Evolutionary conservation across 106 monocot species (phyloP).

Genomic region (Dioscorea dumetorum): DNA sequence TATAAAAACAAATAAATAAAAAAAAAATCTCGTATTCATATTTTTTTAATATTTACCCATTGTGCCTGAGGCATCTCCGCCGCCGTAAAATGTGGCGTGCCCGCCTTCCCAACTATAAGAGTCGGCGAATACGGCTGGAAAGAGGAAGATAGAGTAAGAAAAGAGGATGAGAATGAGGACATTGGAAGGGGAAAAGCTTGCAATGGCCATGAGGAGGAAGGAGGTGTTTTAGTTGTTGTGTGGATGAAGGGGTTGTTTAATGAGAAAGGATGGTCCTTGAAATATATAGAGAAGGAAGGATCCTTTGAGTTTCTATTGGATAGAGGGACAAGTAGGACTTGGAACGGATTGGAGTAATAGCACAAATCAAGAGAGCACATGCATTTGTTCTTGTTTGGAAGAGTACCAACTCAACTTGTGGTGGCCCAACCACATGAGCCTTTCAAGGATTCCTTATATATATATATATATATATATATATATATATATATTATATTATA

Average conservation of each 20-base stretch:
- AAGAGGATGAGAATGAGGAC: constrained; percentile 13
- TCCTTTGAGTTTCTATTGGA: background rate
- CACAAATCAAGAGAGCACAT: constrained; percentile 5
- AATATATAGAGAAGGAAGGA: background rate
- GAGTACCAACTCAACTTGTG: constrained; percentile 9
- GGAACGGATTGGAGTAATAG: background rate
- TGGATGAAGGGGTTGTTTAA: too few relatives aligned
- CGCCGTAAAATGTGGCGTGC: constrained; percentile 60
- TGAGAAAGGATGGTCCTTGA: background rate
- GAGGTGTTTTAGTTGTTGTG: background rate
- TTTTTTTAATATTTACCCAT: constrained; percentile 41
- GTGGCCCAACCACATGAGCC: background rate
- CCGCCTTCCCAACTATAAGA: constrained; percentile 30
- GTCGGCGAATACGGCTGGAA: constrained; percentile 6
- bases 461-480: too few relatives aligned
- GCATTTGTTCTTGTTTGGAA: background rate
- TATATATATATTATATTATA: too few relatives aligned
- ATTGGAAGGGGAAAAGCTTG: constrained; percentile 3
- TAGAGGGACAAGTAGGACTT: background rate
- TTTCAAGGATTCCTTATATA: too few relatives aligned
- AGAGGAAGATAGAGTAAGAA: constrained; percentile 5
- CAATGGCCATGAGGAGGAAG: constrained; percentile 13
- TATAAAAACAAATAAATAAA: too few relatives aligned
- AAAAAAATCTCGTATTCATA: too few relatives aligned
- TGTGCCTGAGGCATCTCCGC: constrained; percentile 52